Evolutionary conservation across 2,329 filamentous ascomycete species (phyloP), one percentile per base, ranked within the genome.

Genomic region (Epichloe uncinata): DNA sequence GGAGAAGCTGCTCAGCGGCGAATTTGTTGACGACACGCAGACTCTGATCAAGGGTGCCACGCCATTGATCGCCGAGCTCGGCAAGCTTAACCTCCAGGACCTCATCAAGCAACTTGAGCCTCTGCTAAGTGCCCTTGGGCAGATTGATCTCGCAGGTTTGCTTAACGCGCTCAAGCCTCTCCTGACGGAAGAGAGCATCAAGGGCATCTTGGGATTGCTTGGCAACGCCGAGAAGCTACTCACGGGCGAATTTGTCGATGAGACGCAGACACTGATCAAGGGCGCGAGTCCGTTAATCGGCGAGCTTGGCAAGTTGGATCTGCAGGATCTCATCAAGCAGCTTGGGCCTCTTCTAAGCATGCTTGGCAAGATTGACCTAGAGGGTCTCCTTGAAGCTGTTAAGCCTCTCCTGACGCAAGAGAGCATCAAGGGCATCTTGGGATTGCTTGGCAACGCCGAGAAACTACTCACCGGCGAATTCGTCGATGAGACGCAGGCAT

Each of bases 11-110:
- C 51, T 66, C 1, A 61, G 59, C 0, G 52, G 51, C n/a, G 54
- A 58, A n/a, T 60, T 60, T 16, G 61, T 65, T 0, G 53, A 55
- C 0, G 55, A 61, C 16, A 58, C 58, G 2, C 57, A 61, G 48
- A 51, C 56, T 3, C 54, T 69, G 2, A 55, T 70, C 12, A 54
- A 54, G 0, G 66, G 67, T 5, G 66, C 66, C 0, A 58, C 62
- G 22, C 52, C 58, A 1, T 56, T 60, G 4, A 47, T 67, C 12
- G 62, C 60, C 4, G 41, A 41, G 26, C 45, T 53, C 4, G 20
- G 57, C 2, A 53, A 58, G 3, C 42, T 59, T 1, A 56, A 65
- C 16, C 50, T 66, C 13, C 53, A 57, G 13, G 52, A 54, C 15
- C 50, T 66, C 0, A 49, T 66, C 2, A 52, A 55, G 3, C 58